Base-by-base conservation (phyloP, 73 alveolate genomes). In the Paramecium pentaurelia region DNA sequence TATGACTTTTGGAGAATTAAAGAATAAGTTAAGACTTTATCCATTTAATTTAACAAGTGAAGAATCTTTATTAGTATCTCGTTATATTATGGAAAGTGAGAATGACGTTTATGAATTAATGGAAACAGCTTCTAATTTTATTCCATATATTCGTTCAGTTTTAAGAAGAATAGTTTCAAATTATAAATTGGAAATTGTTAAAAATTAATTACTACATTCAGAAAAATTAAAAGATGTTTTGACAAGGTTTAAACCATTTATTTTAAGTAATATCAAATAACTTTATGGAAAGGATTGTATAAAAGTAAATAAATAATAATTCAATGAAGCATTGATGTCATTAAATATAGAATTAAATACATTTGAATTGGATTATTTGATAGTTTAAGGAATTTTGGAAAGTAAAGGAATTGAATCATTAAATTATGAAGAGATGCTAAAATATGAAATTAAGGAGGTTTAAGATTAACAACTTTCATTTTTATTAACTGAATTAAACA, bases 161-260 rank as follows among this genome's bases (percentile, higher is more conserved):
- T 32, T 80, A 6, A 42, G 91, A 45, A 80, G 91, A 27, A 25
- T 80, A 80, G 6, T 80, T 1, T 10, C 30, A 7, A 80, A 80
- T 44, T 80, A 80, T 18, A 42, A 80, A 80, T 80, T 80, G 27
- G 64, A 80, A 25, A 42, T 32, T 1, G 91, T 80, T 0, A 75
- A 75, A 75, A 80, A 25, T 42, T 20, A 42, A 45, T 80, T 40
- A n/a, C 37, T 45, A 2, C 34, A 80, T 34, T 80, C 88, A 12
- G 91, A 80, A 20, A 80, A 80, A 27, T n/a, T 80, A 49, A 42
- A 80, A 42, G 91, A 80, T 80, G 54, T 44, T 20, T 47, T 80
- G 10, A 80, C 91, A 0, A 80, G 91, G 45, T 80, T 47, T 10
- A 80, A 80, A 80, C 73, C 71, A 8, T 80, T 80, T n/a, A 42